Evolutionary conservation across 148 eudicot genomes (phyloP), one percentile per base, ranked within the genome.

Genomic region (Cornus suecica): DNA sequence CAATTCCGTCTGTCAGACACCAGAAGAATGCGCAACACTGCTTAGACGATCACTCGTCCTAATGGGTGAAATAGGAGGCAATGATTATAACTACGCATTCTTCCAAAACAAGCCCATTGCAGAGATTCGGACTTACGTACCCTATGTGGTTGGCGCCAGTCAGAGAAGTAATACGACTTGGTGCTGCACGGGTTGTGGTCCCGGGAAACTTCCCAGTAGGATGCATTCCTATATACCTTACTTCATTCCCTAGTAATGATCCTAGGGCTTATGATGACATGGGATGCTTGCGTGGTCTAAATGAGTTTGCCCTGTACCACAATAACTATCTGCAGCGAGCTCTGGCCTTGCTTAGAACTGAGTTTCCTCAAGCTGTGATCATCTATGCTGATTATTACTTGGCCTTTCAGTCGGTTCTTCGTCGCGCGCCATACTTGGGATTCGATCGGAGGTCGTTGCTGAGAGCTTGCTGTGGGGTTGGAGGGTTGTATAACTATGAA

Each of bases 391-490:
- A 37, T 10, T 37, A 37, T 37, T 37, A 37, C 42, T 4, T 6
- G 42, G 42, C 42, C 42, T 37, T 37, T 10, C 28, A 25, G 28
- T 69, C 60, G 52, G 25, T 74, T n/a, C 41, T 74, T 20, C n/a
- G 25, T 16, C 26, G 72, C 2, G 77, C 80, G 1, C 45, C 42
- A 10, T 65, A 10, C 7, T 56, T 77, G 69, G 78, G 84, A 5
- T 77, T 78, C 34, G 78, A 77, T 30, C 13, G 25, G 45, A 69
- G 56, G 10, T 68, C 30, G 7, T 7, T 69, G 15, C 65, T 30
- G 3, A 78, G 74, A 73, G 65, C 76, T 24, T 82, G 84, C 24
- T 82, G 84, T 70, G 81, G 84, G 54, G 30, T 1, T 25, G 80
- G 80, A 73, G 70, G 71, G 7, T 31, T 15, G 0, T 77, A 77